Evolutionary conservation across 331 rosid genomes (phyloP).

Genomic region (Phaseolus coccineus): DNA sequence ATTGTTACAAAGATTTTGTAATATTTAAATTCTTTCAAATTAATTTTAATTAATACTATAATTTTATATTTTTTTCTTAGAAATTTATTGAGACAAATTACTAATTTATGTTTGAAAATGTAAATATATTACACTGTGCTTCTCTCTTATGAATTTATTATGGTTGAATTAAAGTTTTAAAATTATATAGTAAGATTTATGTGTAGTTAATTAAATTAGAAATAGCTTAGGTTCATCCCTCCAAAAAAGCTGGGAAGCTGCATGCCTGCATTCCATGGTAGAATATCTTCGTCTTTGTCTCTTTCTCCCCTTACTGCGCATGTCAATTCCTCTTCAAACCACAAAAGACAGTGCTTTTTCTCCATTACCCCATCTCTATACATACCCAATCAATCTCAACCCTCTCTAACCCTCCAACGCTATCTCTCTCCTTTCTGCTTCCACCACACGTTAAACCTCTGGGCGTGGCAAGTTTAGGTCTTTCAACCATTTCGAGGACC

Average conservation of each 20-base stretch:
- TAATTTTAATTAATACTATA: too few species aligned
- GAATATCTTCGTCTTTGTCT: not conserved
- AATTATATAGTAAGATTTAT: too few species aligned
- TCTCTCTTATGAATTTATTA: too few species aligned
- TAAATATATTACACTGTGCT: too few species aligned
- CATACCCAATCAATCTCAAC: not conserved
- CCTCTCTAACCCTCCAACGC: not conserved
- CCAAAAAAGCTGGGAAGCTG: not conserved
- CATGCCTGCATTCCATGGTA: not conserved
- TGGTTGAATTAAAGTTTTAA: too few species aligned
- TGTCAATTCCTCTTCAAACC: not conserved
- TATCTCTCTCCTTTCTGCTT: not conserved
- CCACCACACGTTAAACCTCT: conserved; percentile 38
- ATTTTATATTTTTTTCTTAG: too few species aligned
- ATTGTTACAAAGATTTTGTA: too few species aligned
- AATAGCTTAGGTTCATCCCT: too few species aligned
- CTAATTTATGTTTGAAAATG: too few species aligned
- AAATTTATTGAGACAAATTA: too few species aligned
- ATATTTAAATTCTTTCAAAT: too few species aligned
- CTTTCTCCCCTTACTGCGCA: conserved; percentile 37
- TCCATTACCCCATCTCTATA: not conserved
- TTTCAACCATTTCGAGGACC: not conserved
- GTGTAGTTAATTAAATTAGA: too few species aligned
- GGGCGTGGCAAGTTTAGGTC: not conserved
- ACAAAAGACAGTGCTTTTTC: not conserved